Evolutionary conservation across 2,329 filamentous ascomycete genomes (phyloP).

Genomic region (Fusarium penzigii): DNA sequence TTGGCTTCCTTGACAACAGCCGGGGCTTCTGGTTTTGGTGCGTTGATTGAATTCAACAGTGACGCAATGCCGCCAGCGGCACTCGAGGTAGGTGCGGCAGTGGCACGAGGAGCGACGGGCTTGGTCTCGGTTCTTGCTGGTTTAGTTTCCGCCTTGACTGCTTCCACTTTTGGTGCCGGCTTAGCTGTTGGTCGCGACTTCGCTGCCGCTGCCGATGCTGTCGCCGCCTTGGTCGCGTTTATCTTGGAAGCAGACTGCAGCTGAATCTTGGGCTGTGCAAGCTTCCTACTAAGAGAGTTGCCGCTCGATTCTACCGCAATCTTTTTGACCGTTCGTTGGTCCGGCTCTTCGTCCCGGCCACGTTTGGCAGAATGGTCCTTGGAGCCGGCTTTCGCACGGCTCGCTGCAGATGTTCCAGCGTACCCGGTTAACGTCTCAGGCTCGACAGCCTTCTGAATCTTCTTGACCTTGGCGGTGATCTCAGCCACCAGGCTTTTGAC

Average conservation of each 20-base stretch:
- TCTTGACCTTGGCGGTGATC: slow-evolving; percentile 52
- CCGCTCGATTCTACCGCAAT: slow-evolving; percentile 42
- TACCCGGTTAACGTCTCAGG: slow-evolving; percentile 39
- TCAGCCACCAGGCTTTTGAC: slow-evolving; percentile 62
- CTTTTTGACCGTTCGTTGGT: slow-evolving; percentile 44
- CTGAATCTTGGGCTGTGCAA: slow-evolving; percentile 38
- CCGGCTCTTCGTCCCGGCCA: slow-evolving; percentile 42
- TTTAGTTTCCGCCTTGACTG: slow-evolving; percentile 31
- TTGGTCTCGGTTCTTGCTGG: slow-evolving; percentile 34
- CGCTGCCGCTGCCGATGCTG: slow-evolving; percentile 46
- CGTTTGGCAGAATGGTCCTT: slow-evolving; percentile 40
- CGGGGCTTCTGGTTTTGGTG: slow-evolving; percentile 41
- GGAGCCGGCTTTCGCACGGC: slow-evolving; percentile 36
- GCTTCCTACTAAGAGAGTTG: slow-evolving; percentile 42
- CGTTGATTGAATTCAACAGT: slow-evolving; percentile 52
- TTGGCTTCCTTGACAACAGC: slow-evolving; percentile 54
- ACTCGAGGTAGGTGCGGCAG: slow-evolving; percentile 34
- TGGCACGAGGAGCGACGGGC: slow-evolving; percentile 28
- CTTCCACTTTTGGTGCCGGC: slow-evolving; percentile 39
- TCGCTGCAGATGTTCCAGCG: slow-evolving; percentile 41
- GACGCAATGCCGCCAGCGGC: slow-evolving; percentile 54
- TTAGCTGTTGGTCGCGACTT: slow-evolving; percentile 49
- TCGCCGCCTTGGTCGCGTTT: slow-evolving; percentile 32
- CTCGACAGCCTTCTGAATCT: slow-evolving; percentile 39
- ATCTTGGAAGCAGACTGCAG: slow-evolving; percentile 32